These are phyloP conservation scores for Sugiyamaella grinbergsii DNA, from an alignment of 1,139 yeast genomes.

Conservation along the genomic window DNA sequence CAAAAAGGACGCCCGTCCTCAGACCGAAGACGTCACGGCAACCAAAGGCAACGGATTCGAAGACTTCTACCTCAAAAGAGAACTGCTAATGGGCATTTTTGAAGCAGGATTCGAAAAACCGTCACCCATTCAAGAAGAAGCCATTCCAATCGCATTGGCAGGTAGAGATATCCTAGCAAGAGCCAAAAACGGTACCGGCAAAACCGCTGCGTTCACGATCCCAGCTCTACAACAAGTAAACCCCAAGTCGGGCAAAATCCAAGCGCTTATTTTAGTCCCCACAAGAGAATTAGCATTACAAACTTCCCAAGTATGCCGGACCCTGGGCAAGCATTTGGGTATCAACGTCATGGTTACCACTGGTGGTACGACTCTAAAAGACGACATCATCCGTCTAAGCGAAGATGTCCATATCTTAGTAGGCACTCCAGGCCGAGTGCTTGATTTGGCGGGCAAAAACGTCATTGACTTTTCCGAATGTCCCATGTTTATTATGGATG, in stretches of 20 bases:
- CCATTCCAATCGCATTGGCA: constrained; percentile 92
- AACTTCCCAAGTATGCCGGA: constrained; percentile 95
- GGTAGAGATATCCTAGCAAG: constrained; percentile 97
- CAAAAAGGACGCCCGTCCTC: constrained; percentile 83
- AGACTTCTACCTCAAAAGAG: constrained; percentile 88
- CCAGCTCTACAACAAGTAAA: constrained; percentile 84
- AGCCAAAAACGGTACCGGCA: constrained; percentile 98
- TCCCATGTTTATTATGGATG: constrained; percentile 94
- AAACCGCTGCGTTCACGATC: constrained; percentile 93
- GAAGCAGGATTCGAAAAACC: constrained; percentile 99
- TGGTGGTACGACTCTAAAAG: constrained; percentile 94
- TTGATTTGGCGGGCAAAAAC: constrained; percentile 87
- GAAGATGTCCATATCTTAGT: constrained; percentile 91
- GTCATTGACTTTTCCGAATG: constrained; percentile 88
- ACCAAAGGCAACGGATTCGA: constrained; percentile 92
- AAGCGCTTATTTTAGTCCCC: constrained; percentile 86
- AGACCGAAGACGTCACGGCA: constrained; percentile 92
- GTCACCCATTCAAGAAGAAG: constrained; percentile 96
- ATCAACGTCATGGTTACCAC: constrained; percentile 97
- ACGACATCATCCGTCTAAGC: constrained; percentile 88
- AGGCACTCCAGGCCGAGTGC: constrained; percentile 96
- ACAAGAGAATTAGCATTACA: constrained; percentile 96
- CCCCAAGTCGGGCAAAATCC: constrained; percentile 82
- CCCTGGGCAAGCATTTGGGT: constrained; percentile 93
- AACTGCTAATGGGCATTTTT: constrained; percentile 94